Conservation (phyloP, 352 stramenopile genomes). For the Globisporangium megalacanthum region DNA sequence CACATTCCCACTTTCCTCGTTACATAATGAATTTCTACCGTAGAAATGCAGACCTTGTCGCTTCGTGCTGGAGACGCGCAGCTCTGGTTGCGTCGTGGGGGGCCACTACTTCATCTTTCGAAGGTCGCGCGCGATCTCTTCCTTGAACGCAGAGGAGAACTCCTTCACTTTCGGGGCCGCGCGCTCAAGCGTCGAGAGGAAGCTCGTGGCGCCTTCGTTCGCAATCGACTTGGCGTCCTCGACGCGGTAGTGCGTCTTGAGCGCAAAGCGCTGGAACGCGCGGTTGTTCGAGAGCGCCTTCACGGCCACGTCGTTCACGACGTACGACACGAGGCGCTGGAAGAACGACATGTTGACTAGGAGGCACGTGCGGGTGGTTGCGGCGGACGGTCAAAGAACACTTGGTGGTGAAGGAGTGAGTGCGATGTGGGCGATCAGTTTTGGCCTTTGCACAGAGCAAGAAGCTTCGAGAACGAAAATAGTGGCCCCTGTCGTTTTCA, state of each 20-base stretch:
- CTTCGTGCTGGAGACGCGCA: too few species aligned
- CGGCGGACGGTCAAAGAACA: too few species aligned
- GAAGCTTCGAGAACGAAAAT: too few species aligned
- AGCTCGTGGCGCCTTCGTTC: constrained; percentile 32
- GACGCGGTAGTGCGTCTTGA: constrained; percentile 83
- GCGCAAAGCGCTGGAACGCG: constrained; percentile 77
- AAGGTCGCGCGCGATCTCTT: constrained; percentile 66
- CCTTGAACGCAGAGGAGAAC: constrained; percentile 63
- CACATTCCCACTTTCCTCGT: background rate
- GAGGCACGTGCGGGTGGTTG: background rate
- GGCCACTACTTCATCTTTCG: constrained; percentile 67
- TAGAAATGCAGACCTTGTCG: background rate
- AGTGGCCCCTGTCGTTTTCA: too few species aligned
- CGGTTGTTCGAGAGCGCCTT: constrained; percentile 79
- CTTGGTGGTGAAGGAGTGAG: background rate
- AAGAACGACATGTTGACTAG: constrained; percentile 61
- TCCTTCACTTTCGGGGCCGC: constrained; percentile 70
- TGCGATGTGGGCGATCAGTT: background rate
- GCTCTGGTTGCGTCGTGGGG: background rate
- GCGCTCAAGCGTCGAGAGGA: constrained; percentile 50
- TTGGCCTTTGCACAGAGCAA: too few species aligned
- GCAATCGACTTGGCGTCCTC: constrained; percentile 77
- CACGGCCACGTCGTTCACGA: constrained; percentile 82
- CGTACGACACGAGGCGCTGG: constrained; percentile 72
- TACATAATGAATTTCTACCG: background rate